Base-by-base conservation (phyloP, 192 early-diverging fungal genomes). In the Coemansia sp. region DNA sequence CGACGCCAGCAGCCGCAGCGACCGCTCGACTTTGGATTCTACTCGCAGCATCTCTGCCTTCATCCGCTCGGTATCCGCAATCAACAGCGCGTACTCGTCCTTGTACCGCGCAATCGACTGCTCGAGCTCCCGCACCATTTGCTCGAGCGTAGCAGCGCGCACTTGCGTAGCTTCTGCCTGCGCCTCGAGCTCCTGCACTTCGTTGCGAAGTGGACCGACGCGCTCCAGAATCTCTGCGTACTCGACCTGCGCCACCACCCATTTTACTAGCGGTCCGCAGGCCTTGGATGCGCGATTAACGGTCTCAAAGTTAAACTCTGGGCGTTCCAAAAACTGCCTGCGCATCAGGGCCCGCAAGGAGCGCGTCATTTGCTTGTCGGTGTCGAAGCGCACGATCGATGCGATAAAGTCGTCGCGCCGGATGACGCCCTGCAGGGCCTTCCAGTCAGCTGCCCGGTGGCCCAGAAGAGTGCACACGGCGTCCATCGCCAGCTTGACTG, bases 221-320 rank as follows among this genome's bases (percentile, higher is more conserved):
- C 88, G 85, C 74, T 98, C 94, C 58, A 99, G 70, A 57, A 99
- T 99, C 55, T 91, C 88, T 12, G 92, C 86, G 63, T 88, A 99
- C 51, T 86, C 88, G 12, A 98, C 94, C 83, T 98, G 98, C 26
- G 98, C 98, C 62, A 91, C 87, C 0, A 93, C 98, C 98, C 98
- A 99, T 77, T 96, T 89, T 22, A 94, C 93, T 31, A 99, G 80
- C 23, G 98, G 98, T 7, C 98, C 98, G 79, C 98, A 99, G 3
- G 98, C 98, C 74, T 93, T 96, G 72, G 89, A 91, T 16, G 98
- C 98, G 59, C 92, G 90, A 75, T 94, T 97, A n/a, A 99, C 94
- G 2, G 81, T 78, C 67, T 99, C 98, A 73, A 93, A 98, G 74
- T 93, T 94, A 70, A 88, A 99, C 63, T 85, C 86, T 45, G 96